Evolutionary conservation across 2,329 filamentous ascomycete genomes (phyloP).

Genomic region (Malbranchea zuffiana): DNA sequence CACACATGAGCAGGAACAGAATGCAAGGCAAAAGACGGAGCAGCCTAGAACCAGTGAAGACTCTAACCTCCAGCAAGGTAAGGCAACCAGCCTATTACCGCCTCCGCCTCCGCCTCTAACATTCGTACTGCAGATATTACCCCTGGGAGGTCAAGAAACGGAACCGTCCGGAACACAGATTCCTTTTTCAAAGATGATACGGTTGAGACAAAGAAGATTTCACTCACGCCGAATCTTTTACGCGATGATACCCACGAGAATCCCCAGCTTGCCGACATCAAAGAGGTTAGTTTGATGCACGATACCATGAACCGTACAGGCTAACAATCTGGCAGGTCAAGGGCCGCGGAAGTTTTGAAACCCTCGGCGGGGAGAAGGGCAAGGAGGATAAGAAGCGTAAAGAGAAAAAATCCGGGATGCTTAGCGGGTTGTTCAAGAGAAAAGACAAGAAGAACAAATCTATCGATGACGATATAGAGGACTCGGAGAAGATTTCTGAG

Average conservation of each 20-base stretch:
- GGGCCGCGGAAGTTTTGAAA: slow-evolving; percentile 60
- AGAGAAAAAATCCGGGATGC: slow-evolving; percentile 59
- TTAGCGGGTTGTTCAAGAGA: slow-evolving; percentile 57
- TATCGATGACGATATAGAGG: slow-evolving; percentile 39
- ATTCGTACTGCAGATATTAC: slow-evolving; percentile 5
- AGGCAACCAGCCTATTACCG: neutral
- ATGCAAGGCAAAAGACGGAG: slow-evolving; percentile 26
- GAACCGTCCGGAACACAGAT: slow-evolving; percentile 80
- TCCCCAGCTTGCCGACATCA: slow-evolving; percentile 24
- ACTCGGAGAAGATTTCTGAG: slow-evolving; percentile 49
- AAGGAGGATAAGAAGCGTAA: slow-evolving; percentile 70
- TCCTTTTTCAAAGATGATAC: slow-evolving; percentile 97
- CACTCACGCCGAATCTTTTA: slow-evolving; percentile 81
- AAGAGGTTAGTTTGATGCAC: slow-evolving; percentile 26
- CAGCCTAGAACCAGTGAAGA: slow-evolving; percentile 53
- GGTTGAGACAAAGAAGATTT: slow-evolving; percentile 93
- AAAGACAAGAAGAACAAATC: slow-evolving; percentile 50
- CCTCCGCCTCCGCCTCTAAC: neutral
- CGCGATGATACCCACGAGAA: slow-evolving; percentile 56
- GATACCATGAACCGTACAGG: slow-evolving; percentile 1
- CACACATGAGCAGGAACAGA: slow-evolving; percentile 21
- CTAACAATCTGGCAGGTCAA: slow-evolving; percentile 30
- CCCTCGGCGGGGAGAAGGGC: slow-evolving; percentile 50
- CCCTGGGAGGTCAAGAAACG: slow-evolving; percentile 58
- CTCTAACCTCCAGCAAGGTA: slow-evolving; percentile 43